Evolutionary conservation across 1,284 basidiomycete species (phyloP), one percentile per base, ranked within the genome.

Genomic region (Takashimella tepidaria): DNA sequence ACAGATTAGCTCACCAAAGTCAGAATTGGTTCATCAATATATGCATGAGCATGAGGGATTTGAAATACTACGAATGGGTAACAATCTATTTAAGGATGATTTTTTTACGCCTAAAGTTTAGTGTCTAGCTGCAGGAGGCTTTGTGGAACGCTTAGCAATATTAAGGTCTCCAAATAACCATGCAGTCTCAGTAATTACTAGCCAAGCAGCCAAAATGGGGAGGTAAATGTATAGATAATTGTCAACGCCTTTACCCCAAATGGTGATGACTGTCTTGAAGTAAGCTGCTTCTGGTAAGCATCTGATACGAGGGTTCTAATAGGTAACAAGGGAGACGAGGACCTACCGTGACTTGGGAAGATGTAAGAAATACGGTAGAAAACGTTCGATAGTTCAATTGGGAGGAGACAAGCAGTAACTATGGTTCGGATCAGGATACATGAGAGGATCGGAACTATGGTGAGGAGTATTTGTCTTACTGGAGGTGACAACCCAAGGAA

Each of bases 291-390:
- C 12, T 22, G 41, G 47, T 31, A 41, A 8, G 13, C 5, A 43
- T 22, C 22, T 50, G 25, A 44, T 37, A 21, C 20, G 11, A 8
- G n/a, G n/a, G n/a, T n/a, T n/a, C n/a, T n/a, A n/a, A n/a, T n/a
- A n/a, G n/a, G n/a, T n/a, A n/a, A n/a, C n/a, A 19, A 5, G n/a
- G n/a, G n/a, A n/a, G n/a, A n/a, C n/a, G 4, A 20, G 13, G 21
- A 47, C 22, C 24, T 47, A 41, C 55, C 54, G 21, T 58, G 59
- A 11, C 49, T 26, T 1, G 59, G 59, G 41, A 58, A 57, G 8
- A 52, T 50, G 44, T 59, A 61, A 41, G 57, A 60, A 8, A 63
- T 53, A 8, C 55, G 52, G 50, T 56, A 66, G 45, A 63, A 60
- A 4, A 12, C 20, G 47, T 62, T 57, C 25, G 45, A 45, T 3